A percentile compares a stretch with the other conserved stretches of the same genome.
Conservation (phyloP, 305 asterid species). For the Fraxinus angustifolia region DNA sequence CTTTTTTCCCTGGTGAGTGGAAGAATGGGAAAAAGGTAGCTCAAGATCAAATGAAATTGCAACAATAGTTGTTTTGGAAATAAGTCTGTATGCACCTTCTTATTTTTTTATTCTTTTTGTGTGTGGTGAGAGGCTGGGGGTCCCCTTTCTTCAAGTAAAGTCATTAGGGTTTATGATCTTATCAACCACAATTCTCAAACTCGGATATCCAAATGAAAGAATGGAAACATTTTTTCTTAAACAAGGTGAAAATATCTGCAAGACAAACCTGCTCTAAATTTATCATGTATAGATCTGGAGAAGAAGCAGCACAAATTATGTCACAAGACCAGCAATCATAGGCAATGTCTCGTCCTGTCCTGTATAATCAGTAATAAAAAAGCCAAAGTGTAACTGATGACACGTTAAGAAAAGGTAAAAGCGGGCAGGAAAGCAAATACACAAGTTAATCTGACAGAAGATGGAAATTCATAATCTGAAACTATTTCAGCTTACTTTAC, state of each 20-base stretch:
- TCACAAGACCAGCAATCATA: constrained; percentile 97
- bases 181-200: neutral
- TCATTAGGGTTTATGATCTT: neutral
- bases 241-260: constrained; percentile 15
- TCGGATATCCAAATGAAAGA: constrained; percentile 6
- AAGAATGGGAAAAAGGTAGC: neutral
- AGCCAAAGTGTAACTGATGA: constrained; percentile 11
- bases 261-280: constrained; percentile 79
- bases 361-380: constrained; percentile 33
- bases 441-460: neutral
- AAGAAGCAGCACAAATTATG: constrained; percentile 88
- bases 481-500: neutral
- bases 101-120: neutral
- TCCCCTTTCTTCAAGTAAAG: neutral
- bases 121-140: neutral
- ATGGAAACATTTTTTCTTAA: neutral
- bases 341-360: constrained; percentile 91
- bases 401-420: neutral
- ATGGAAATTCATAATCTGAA: neutral
- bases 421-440: neutral
- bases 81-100: neutral
- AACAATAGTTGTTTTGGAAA: neutral
- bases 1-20: neutral
- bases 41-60: neutral
- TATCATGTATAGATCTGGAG: constrained; percentile 90